Evolutionary conservation across 1,284 basidiomycete species (phyloP).

Genomic region (Sanghuangporus weigelae): DNA sequence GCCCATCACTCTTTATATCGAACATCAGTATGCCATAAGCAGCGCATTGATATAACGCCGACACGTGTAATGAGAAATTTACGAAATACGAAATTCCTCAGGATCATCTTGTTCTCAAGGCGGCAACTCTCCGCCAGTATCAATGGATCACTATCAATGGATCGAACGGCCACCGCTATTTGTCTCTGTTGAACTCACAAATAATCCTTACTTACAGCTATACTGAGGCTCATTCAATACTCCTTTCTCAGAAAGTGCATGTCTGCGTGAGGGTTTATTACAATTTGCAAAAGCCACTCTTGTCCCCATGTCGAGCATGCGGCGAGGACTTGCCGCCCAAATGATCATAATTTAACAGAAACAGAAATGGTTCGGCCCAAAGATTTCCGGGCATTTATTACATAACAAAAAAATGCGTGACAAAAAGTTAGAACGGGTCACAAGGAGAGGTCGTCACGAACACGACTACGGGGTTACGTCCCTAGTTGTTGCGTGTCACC

Average conservation of each 20-base stretch:
- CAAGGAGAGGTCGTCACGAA: background rate
- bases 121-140: background rate
- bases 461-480: conserved; percentile 3
- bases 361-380: too few relatives aligned
- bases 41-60: background rate
- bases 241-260: too few relatives aligned
- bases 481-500: background rate
- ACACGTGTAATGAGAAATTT: background rate
- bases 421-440: background rate
- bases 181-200: background rate
- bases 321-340: background rate
- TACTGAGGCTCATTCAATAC: too few relatives aligned
- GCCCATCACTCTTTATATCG: background rate
- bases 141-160: background rate
- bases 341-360: background rate
- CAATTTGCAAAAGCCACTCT: too few relatives aligned
- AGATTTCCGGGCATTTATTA: background rate
- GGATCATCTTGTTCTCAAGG: background rate
- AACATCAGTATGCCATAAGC: background rate
- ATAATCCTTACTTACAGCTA: too few relatives aligned
- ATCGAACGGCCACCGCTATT: background rate
- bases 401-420: background rate
- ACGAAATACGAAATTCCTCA: too few relatives aligned
- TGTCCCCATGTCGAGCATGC: too few relatives aligned
- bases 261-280: too few relatives aligned